Evolutionary conservation across 2,329 filamentous ascomycete genomes (phyloP).

Genomic region (Colletotrichum brevisporum): DNA sequence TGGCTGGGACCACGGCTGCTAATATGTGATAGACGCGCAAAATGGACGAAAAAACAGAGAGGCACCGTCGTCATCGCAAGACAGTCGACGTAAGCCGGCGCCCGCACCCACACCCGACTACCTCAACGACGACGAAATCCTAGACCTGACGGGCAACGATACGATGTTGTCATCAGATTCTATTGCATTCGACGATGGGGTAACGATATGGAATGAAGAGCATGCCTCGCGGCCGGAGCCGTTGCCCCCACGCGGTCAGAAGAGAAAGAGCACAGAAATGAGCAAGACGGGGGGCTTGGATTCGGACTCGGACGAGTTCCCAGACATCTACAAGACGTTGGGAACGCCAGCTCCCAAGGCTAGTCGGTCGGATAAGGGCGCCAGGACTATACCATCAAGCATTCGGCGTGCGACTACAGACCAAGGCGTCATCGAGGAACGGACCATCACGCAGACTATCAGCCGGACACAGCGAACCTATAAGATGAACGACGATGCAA

Average conservation of each 20-base stretch:
- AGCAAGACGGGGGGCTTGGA: conserved; percentile 50
- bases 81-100: conserved; percentile 12
- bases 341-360: conserved; percentile 54
- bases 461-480: conserved; percentile 43
- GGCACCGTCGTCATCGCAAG: conserved; percentile 18
- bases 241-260: conserved; percentile 58
- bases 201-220: conserved; percentile 60
- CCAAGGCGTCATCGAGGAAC: conserved; percentile 40
- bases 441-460: conserved; percentile 43
- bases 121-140: conserved; percentile 46
- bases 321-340: conserved; percentile 66
- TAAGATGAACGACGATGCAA: conserved; percentile 26
- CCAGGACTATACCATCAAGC: conserved; percentile 27
- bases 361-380: conserved; percentile 46
- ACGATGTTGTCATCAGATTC: conserved; percentile 52
- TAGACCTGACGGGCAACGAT: conserved; percentile 57
- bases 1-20: neutral
- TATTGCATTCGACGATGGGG: conserved; percentile 53
- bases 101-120: conserved; percentile 32
- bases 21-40: conserved; percentile 26
- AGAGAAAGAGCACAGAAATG: conserved; percentile 67
- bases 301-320: conserved; percentile 62
- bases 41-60: conserved; percentile 3
- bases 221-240: conserved; percentile 56
- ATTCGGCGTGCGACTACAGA: conserved; percentile 29